phyloP scores from a whole-genome alignment of 2,329 filamentous ascomycete species.

The Didymella keratinophila region DNA sequence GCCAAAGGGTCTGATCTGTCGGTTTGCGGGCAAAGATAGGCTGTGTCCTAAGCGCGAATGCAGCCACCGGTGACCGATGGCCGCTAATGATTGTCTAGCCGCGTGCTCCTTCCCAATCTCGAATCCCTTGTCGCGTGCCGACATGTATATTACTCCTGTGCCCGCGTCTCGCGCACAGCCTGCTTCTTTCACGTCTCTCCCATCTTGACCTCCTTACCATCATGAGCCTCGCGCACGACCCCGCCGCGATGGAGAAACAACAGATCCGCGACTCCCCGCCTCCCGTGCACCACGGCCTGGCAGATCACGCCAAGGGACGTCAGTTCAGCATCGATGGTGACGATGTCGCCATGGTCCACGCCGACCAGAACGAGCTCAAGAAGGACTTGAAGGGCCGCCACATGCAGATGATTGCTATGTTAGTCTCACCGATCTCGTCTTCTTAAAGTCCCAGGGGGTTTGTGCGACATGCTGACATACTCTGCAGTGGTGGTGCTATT shows the following conservation, averaged over 20 bases:
- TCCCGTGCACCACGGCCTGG: constrained; percentile 4
- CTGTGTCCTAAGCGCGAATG: constrained; percentile 5
- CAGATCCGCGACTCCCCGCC: neutral
- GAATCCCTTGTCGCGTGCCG: constrained; percentile 8
- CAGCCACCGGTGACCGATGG: constrained; percentile 9
- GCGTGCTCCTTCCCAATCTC: neutral
- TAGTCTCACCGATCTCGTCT: constrained; percentile 3
- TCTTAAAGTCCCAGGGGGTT: neutral
- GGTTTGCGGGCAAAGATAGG: constrained; percentile 10
- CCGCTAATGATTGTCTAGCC: constrained; percentile 9
- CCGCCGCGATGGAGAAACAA: constrained; percentile 10
- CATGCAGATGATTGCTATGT: constrained; percentile 66
- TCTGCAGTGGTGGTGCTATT: constrained; percentile 59
- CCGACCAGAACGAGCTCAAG: constrained; percentile 11
- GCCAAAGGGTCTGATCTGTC: neutral
- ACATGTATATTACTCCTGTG: constrained; percentile 6
- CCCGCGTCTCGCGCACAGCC: neutral
- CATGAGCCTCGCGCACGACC: constrained; percentile 9
- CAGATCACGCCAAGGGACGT: constrained; percentile 8
- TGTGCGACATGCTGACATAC: neutral
- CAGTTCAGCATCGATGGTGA: constrained; percentile 7
- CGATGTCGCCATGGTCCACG: constrained; percentile 6
- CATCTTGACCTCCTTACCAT: constrained; percentile 1
- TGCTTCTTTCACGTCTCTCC: neutral
- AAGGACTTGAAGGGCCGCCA: constrained; percentile 58